These are phyloP conservation scores for Phytophthora uliginosa DNA, from an alignment of 352 stramenopile species.

Conservation along the genomic window DNA sequence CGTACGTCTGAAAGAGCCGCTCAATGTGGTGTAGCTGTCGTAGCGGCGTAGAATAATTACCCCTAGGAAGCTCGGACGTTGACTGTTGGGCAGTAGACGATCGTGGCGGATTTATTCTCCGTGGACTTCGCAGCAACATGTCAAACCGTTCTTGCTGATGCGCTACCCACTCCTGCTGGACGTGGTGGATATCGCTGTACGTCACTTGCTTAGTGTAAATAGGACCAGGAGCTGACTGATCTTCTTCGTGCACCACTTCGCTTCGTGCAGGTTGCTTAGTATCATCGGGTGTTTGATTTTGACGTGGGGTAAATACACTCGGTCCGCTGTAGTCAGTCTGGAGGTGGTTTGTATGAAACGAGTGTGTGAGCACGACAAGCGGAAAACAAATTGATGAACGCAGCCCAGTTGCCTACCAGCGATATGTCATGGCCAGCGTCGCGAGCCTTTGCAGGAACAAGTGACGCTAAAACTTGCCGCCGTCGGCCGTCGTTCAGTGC, in stretches of 20 bases:
- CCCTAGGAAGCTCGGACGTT: background rate
- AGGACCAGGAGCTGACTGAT: background rate
- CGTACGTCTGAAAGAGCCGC: conserved; percentile 16
- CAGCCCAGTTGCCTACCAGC: conserved; percentile 2
- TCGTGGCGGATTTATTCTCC: background rate
- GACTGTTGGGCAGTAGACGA: background rate
- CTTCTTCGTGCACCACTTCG: background rate
- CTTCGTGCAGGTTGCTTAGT: background rate
- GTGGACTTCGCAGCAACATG: background rate
- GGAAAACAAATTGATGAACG: background rate
- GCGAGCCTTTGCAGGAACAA: conserved; percentile 12
- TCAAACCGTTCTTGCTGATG: conserved; percentile 13
- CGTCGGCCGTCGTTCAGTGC: background rate
- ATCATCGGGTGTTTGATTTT: conserved; percentile 7
- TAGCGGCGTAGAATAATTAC: background rate
- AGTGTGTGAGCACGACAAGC: background rate
- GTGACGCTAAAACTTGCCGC: conserved; percentile 22
- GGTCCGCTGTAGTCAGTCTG: conserved; percentile 17
- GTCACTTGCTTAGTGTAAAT: background rate
- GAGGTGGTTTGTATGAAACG: no score
- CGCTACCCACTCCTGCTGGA: conserved; percentile 5
- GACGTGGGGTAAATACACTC: background rate
- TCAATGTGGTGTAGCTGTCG: conserved; percentile 15
- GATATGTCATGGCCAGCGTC: background rate
- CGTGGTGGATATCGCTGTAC: background rate